A percentile compares a stretch with the other conserved stretches of the same genome.
These are phyloP conservation scores for Eucommia ulmoides DNA, from an alignment of 257 asterid genomes.

Conservation along the genomic window DNA sequence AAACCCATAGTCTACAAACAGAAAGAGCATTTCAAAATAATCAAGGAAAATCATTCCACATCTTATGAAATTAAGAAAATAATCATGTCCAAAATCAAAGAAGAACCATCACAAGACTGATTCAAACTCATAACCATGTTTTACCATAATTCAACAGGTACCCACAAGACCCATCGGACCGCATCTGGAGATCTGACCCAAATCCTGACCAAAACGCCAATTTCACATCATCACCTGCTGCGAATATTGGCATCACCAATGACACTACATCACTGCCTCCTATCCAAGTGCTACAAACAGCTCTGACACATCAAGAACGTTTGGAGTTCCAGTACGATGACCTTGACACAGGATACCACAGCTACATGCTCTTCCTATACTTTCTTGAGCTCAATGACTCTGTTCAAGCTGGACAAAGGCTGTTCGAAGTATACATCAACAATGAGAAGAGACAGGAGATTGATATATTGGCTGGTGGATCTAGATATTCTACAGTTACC, in stretches of 20 bases:
- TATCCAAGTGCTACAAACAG: conserved; percentile 30
- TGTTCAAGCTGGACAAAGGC: conserved; percentile 36
- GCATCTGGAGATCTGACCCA: conserved; percentile 36
- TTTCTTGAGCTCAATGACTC: conserved; percentile 35
- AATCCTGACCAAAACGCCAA: conserved; percentile 23
- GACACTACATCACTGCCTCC: conserved; percentile 27
- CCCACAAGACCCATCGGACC: conserved; percentile 29
- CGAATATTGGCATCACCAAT: conserved; percentile 11
- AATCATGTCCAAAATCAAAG: neutral
- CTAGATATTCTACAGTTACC: conserved; percentile 7
- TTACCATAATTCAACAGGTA: conserved; percentile 27
- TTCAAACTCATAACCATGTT: neutral
- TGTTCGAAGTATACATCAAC: conserved; percentile 37
- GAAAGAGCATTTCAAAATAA: no score
- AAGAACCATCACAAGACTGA: neutral
- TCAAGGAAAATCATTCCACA: no score
- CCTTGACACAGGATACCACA: conserved; percentile 20
- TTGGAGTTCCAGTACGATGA: conserved; percentile 25
- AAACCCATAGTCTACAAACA: no score
- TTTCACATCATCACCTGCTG: conserved; percentile 5
- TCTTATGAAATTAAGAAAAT: neutral
- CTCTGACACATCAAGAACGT: conserved; percentile 36
- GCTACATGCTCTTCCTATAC: conserved; percentile 35
- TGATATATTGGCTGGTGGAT: conserved; percentile 14
- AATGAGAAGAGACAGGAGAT: conserved; percentile 17